These are phyloP conservation scores for Candolleomyces eurysporus DNA, from an alignment of 768 basidiomycete genomes.

Conservation along the genomic window DNA sequence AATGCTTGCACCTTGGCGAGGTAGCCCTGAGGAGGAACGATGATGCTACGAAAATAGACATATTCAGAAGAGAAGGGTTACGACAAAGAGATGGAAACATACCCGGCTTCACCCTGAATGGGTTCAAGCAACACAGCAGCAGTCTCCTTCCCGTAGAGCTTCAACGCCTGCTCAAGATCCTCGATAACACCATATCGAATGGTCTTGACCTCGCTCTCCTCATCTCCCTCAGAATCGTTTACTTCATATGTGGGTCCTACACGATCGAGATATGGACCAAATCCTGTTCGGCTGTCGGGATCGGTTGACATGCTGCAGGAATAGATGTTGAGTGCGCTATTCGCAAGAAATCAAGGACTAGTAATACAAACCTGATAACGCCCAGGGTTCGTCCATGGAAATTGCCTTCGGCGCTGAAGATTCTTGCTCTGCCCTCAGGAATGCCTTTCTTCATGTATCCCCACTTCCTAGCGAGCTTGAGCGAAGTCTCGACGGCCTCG, in stretches of 20 bases:
- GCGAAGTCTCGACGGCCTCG: constrained; percentile 95
- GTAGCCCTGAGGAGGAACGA: constrained; percentile 90
- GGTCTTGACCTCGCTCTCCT: constrained; percentile 41
- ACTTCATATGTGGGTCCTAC: constrained; percentile 74
- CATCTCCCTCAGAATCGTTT: constrained; percentile 31
- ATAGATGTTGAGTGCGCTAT: neutral
- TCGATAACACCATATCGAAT: constrained; percentile 85
- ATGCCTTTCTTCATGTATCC: constrained; percentile 88
- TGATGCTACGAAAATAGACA: constrained; percentile 54
- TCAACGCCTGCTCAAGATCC: constrained; percentile 81
- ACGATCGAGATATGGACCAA: constrained; percentile 85
- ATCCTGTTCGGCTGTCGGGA: constrained; percentile 81
- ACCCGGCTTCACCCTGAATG: constrained; percentile 99
- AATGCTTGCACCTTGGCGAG: constrained; percentile 71
- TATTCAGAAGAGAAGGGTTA: constrained; percentile 5
- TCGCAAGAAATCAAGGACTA: no score
- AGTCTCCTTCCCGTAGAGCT: constrained; percentile 74
- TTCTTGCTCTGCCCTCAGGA: constrained; percentile 76
- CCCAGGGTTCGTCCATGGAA: constrained; percentile 95
- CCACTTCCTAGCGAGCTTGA: constrained; percentile 98
- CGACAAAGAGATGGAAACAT: constrained; percentile 21
- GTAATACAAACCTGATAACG: constrained; percentile 63
- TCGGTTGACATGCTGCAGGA: constrained; percentile 85
- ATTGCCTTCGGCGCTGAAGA: constrained; percentile 85
- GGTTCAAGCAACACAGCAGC: constrained; percentile 97